Base-by-base conservation (phyloP, 345 rosid genomes). In the Tarenaya hassleriana region DNA sequence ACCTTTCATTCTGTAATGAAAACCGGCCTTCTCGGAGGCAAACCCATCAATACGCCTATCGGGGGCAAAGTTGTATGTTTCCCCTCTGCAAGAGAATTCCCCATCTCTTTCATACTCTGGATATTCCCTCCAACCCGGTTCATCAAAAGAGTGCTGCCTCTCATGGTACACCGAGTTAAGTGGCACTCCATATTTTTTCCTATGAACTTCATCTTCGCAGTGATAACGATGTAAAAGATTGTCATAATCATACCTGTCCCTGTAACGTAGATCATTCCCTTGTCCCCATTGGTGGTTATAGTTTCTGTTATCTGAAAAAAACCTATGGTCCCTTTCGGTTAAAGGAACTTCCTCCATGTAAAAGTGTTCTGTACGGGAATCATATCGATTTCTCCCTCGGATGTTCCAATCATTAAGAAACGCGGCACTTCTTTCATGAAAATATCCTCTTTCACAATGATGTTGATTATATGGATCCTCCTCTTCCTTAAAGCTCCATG, bases 31-130 rank as follows among this genome's bases (percentile, higher is more conserved):
- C 58, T 49, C 62, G 41, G 48, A 21, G 63, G 53, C 24, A 40
- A 58, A 62, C 37, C 63, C 56, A 57, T 72, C 74, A 70, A 57
- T 31, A 60, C 61, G 55, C 68, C 74, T 44, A 29, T 17, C 24
- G 52, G 33, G 71, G 54, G 64, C 38, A 50, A 58, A 52, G 21
- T n/a, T 32, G 54, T 55, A 46, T 62, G 72, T 64, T 55, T 37
- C 56, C 50, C 69, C 68, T 75, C 67, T 64, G 38, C 55, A 71
- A 62, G 33, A 52, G 27, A 52, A 45, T 48, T 63, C 49, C 34
- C 44, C 43, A 52, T 64, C 55, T 59, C 79, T 77, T 64, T 49
- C 58, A 54, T 37, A 32, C 45, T 52, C 31, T 63, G 61, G 64
- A 8, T 37, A 47, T n/a, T 14, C 50, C 44, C 66, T 60, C 34